A percentile compares a stretch with the other conserved stretches of the same genome.
Conservation (phyloP, 345 rosid species). For the Populus pruinosa region DNA sequence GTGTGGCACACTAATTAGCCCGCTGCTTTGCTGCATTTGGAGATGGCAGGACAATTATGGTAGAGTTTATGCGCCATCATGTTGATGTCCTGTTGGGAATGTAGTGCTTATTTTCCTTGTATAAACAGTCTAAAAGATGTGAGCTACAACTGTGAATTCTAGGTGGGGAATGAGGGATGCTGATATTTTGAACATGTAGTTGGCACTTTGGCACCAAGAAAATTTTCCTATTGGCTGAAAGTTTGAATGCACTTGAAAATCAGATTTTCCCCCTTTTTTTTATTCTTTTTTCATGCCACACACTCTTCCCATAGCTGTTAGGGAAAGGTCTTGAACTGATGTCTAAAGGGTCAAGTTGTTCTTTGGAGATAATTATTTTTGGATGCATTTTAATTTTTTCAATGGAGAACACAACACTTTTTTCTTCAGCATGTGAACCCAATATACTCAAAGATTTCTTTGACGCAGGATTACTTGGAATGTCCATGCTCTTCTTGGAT, state of each 20-base stretch:
- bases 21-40: not conserved
- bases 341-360: not conserved
- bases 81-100: not conserved
- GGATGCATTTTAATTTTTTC: not conserved
- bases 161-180: not conserved
- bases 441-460: conserved; percentile 69
- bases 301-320: not conserved
- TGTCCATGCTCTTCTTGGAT: conserved; percentile 45
- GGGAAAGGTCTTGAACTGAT: not conserved
- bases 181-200: not conserved
- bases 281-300: not conserved
- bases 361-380: not conserved
- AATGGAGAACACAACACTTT: not conserved
- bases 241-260: not conserved
- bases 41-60: not conserved
- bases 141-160: not conserved
- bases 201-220: not conserved
- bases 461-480: conserved; percentile 76
- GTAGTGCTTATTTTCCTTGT: not conserved
- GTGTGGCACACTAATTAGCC: not conserved
- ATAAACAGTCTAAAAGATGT: not conserved
- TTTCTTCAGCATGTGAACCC: conserved; percentile 46
- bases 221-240: not conserved
- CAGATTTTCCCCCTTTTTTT: not conserved
- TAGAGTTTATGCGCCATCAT: not conserved